A percentile compares a stretch with the other conserved stretches of the same genome.
Conservation (phyloP, 225 moss, liverwort and hornwort species). For the Climacium dendroides region DNA sequence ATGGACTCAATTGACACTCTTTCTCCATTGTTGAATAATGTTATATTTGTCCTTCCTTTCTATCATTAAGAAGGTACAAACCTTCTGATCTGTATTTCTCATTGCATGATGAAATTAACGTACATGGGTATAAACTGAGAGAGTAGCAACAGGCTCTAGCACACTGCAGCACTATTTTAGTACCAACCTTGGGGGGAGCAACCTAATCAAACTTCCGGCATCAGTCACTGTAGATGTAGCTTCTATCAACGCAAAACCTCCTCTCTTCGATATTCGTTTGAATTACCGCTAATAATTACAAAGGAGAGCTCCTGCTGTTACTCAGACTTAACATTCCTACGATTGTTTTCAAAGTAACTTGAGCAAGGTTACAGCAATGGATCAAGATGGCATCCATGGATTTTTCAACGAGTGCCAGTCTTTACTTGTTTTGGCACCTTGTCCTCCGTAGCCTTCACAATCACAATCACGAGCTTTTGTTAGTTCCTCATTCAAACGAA, state of each 20-base stretch:
- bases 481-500: background rate
- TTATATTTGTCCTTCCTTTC: background rate
- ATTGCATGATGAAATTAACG: background rate
- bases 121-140: background rate
- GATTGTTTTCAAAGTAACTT: background rate
- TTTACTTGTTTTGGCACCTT: conserved; percentile 87
- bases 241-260: background rate
- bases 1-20: background rate
- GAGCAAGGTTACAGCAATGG: background rate
- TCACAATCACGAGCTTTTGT: background rate
- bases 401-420: conserved; percentile 53
- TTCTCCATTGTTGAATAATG: background rate
- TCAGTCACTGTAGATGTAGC: background rate
- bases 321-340: background rate
- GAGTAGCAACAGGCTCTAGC: background rate
- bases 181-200: no score
- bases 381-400: conserved; percentile 25
- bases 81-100: background rate
- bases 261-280: background rate
- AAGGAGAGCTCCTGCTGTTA: background rate
- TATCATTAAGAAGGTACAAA: background rate
- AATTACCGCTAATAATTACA: background rate
- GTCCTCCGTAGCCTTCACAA: conserved; percentile 71
- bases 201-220: background rate
- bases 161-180: background rate